phyloP scores from a whole-genome alignment of 768 basidiomycete species.

The Collybia mongolica region DNA sequence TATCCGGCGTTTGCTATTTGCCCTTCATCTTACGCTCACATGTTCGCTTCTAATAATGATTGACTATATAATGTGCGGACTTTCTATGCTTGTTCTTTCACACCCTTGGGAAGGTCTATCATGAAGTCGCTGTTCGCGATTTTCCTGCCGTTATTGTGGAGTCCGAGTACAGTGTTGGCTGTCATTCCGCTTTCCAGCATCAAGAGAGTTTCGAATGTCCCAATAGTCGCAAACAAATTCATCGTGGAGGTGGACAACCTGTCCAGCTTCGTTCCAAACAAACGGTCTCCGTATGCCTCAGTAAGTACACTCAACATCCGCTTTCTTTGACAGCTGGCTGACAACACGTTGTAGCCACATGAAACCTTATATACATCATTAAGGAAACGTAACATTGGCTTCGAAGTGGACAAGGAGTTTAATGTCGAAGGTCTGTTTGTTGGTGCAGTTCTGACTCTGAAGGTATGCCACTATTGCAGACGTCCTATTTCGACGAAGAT shows the following conservation, averaged over 20 bases:
- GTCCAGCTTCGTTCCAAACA: slow-evolving; percentile 30
- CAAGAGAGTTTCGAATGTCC: slow-evolving; percentile 33
- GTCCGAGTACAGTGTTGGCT: slow-evolving; percentile 24
- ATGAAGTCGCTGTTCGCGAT: slow-evolving; percentile 34
- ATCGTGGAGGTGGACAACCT: slow-evolving; percentile 54
- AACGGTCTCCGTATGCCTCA: slow-evolving; percentile 28
- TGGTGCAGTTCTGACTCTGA: slow-evolving; percentile 53
- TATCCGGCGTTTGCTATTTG: neutral
- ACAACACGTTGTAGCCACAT: slow-evolving; percentile 36
- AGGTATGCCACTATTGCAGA: slow-evolving; percentile 25
- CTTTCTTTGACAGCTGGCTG: neutral
- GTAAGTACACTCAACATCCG: slow-evolving; percentile 3
- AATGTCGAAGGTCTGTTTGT: slow-evolving; percentile 52
- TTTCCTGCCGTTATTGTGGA: slow-evolving; percentile 22
- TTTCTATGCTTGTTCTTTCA: neutral
- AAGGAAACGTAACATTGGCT: slow-evolving; percentile 39
- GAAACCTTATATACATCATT: slow-evolving; percentile 48
- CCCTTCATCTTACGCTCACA: neutral
- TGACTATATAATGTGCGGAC: neutral
- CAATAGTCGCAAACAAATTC: slow-evolving; percentile 47
- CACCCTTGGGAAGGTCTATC: slow-evolving; percentile 11
- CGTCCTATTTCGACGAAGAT: neutral
- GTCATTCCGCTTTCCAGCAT: slow-evolving; percentile 35
- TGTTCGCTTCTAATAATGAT: neutral
- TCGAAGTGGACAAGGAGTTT: slow-evolving; percentile 51